Evolutionary conservation across 257 asterid genomes (phyloP).

Genomic region (Rehmannia glutinosa): DNA sequence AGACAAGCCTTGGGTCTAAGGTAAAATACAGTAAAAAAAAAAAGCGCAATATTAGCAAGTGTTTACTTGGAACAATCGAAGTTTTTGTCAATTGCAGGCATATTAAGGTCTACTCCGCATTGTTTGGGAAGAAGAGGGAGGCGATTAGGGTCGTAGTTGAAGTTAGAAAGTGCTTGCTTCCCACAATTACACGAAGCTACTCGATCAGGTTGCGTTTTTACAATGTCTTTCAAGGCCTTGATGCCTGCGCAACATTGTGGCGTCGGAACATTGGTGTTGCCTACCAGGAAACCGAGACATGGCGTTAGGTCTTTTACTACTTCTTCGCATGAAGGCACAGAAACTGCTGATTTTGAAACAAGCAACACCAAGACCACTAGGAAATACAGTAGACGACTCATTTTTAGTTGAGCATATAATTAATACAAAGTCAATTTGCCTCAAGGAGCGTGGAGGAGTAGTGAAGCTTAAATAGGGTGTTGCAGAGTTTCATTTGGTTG

Average conservation of each 20-base stretch:
- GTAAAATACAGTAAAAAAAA: not conserved
- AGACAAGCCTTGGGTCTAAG: too few species aligned
- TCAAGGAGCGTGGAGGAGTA: not conserved
- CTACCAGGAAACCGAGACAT: constrained; percentile 20
- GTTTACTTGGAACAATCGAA: constrained; percentile 35
- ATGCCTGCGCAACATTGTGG: constrained; percentile 23
- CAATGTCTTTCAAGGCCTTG: not conserved
- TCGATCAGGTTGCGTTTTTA: constrained; percentile 14
- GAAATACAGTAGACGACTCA: not conserved
- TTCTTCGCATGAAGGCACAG: constrained; percentile 12
- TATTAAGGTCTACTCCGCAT: constrained; percentile 9
- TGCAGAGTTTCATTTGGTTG: constrained; percentile 2
- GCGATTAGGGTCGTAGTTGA: constrained; percentile 8
- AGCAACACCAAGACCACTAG: constrained; percentile 1
- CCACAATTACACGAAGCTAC: constrained; percentile 20
- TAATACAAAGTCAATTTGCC: too few species aligned
- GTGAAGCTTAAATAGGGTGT: constrained; percentile 2
- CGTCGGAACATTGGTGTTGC: not conserved
- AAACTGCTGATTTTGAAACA: constrained; percentile 2
- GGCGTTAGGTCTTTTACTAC: not conserved
- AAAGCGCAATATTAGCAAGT: not conserved
- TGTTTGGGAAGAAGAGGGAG: constrained; percentile 20
- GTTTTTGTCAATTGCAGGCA: constrained; percentile 28
- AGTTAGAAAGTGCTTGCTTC: constrained; percentile 9
- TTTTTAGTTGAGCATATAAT: not conserved